Evolutionary conservation across 2,329 filamentous ascomycete genomes (phyloP), one percentile per base, ranked within the genome.

Genomic region (Trichoderma brevicompactum): DNA sequence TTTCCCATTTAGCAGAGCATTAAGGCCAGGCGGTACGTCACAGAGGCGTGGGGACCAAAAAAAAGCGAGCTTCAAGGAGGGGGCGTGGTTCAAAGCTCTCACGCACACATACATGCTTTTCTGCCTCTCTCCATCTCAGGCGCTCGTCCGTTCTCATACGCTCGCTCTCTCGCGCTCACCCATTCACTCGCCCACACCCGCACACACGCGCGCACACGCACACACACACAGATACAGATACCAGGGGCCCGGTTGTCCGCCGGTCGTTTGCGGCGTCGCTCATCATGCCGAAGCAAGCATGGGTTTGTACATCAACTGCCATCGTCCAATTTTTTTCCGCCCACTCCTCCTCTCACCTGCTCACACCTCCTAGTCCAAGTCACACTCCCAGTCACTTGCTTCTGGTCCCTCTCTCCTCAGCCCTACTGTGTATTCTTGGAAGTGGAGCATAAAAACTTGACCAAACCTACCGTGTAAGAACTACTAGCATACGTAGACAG

Each of bases 351-450:
- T 60, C 56, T 50, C 44, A 19, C 56, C 44, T 55, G 7, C 48
- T 44, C 59, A 36, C 59, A 44, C 59, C 41, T 62, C 59, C 46
- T 36, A 32, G 23, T 13, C 46, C 23, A 9, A 36, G 48, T 44
- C 58, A 36, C 36, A 19, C 59, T 62, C 48, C 38, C n/a, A n/a
- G 38, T 62, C 59, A 62, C 46, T 50, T 53, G 12, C 46, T 53
- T 49, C 38, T 19, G 23, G 36, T 43, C 28, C 12, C 10, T 53
- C 12, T 53, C 40, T 36, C 13, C 48, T 62, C 59, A 62, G 59
- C 59, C 59, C 59, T 62, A 62, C 59, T 62, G 41, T 52, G 28
- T 15, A 32, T 44, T 17, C 23, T 52, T 43, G 46, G n/a, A 32
- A 19, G 58, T 62, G 58, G 58, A 62, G 58, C 48, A 34, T 34